Evolutionary conservation across 176 grass and related monocot genomes (phyloP).

Genomic region (Musa itinerans): DNA sequence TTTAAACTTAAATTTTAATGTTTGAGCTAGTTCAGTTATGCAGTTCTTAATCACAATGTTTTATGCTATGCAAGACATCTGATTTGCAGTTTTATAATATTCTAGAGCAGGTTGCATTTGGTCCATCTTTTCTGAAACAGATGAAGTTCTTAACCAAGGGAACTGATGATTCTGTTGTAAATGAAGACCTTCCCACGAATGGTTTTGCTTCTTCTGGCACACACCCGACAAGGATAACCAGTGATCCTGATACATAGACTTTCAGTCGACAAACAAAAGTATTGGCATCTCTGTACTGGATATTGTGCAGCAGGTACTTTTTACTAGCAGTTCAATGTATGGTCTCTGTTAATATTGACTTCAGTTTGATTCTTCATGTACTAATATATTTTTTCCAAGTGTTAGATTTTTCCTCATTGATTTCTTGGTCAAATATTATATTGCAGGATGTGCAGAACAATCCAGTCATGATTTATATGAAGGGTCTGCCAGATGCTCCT

Average conservation of each 20-base stretch:
- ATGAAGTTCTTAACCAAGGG: conserved; percentile 37
- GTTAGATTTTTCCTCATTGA: background rate
- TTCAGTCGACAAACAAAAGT: conserved; percentile 58
- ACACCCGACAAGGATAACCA: conserved; percentile 29
- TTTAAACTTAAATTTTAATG: background rate
- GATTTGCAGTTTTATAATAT: background rate
- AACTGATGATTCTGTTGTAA: conserved; percentile 24
- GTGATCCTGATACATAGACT: conserved; percentile 63
- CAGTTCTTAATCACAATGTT: background rate
- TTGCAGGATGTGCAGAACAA: conserved; percentile 74
- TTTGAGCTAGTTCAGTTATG: background rate
- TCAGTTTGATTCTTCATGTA: too few species aligned
- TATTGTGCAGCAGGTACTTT: conserved; percentile 39
- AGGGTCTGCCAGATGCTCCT: conserved; percentile 69
- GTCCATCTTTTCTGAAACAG: conserved; percentile 29
- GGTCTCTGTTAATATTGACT: background rate
- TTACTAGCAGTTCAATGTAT: too few species aligned
- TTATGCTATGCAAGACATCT: background rate
- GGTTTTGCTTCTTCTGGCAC: background rate
- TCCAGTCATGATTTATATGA: conserved; percentile 78
- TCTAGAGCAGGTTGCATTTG: conserved; percentile 23
- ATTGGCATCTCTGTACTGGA: conserved; percentile 35
- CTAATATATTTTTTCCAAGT: too few species aligned
- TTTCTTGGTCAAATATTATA: background rate
- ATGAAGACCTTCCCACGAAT: conserved; percentile 8